Evolutionary conservation across 768 basidiomycete species (phyloP).

Genomic region (Hygrophoropsis aurantiaca): DNA sequence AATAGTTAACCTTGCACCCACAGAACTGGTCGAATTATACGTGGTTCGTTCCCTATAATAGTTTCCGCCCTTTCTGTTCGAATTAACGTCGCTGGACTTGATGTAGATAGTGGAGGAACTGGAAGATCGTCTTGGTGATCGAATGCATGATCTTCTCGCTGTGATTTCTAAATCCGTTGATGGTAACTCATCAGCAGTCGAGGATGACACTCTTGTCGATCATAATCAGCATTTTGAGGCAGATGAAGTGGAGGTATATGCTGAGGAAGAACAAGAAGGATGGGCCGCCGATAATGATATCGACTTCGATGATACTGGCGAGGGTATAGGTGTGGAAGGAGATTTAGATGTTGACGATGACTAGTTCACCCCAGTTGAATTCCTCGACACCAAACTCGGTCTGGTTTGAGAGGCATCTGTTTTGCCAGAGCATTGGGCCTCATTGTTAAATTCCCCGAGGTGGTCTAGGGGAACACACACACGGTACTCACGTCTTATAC

Average conservation of each 20-base stretch:
- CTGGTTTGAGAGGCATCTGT: too few relatives aligned
- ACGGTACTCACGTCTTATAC: too few relatives aligned
- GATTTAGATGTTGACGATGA: slow-evolving; percentile 71
- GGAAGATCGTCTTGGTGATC: slow-evolving; percentile 75
- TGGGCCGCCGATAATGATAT: slow-evolving; percentile 46
- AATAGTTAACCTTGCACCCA: slow-evolving; percentile 87
- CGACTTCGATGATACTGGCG: slow-evolving; percentile 64
- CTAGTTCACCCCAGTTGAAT: slow-evolving; percentile 14
- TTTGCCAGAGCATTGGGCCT: too few relatives aligned
- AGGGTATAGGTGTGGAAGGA: slow-evolving; percentile 66
- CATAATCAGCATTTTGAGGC: background rate
- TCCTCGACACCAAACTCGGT: too few relatives aligned
- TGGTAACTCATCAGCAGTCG: background rate
- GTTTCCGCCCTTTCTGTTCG: background rate
- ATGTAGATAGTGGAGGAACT: slow-evolving; percentile 87
- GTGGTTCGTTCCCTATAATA: slow-evolving; percentile 56
- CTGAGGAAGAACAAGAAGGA: slow-evolving; percentile 22
- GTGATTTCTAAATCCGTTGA: slow-evolving; percentile 48
- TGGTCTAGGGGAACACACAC: too few relatives aligned
- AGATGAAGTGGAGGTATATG: slow-evolving; percentile 12
- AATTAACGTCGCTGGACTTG: background rate
- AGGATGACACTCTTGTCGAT: background rate
- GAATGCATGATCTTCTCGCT: slow-evolving; percentile 64
- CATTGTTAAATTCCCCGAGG: too few relatives aligned
- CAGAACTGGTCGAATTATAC: slow-evolving; percentile 81